Conservation (phyloP, 176 grass and related monocot genomes). For the Puccinellia tenuiflora region DNA sequence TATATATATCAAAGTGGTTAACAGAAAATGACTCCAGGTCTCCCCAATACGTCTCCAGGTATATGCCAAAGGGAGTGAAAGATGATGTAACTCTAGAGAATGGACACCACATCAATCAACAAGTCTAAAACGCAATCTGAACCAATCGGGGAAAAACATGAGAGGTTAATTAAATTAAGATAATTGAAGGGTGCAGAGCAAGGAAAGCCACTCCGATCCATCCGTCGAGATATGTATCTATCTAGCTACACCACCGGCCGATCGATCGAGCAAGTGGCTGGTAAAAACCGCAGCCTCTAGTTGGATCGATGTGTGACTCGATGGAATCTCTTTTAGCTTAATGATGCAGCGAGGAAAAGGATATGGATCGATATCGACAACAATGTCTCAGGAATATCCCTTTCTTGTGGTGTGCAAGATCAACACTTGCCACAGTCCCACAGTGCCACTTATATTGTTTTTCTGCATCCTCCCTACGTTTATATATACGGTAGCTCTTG, state of each 20-base stretch:
- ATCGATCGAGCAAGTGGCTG: constrained; percentile 4
- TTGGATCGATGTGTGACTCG: background rate
- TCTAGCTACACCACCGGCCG: background rate
- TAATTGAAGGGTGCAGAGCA: constrained; percentile 19
- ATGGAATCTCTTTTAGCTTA: constrained; percentile 19
- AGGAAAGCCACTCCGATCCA: constrained; percentile 7
- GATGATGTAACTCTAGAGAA: constrained; percentile 30
- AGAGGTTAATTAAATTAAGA: background rate
- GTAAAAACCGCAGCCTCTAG: constrained; percentile 8
- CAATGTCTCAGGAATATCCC: constrained; percentile 11
- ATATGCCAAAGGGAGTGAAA: background rate
- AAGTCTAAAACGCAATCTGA: constrained; percentile 33
- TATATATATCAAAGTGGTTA: constrained; percentile 36
- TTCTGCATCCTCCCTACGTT: too few species aligned
- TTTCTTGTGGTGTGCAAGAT: constrained; percentile 33
- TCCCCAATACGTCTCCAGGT: background rate
- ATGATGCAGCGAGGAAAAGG: constrained; percentile 31
- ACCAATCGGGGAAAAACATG: background rate
- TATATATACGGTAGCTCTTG: background rate
- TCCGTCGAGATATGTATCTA: background rate
- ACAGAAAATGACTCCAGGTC: constrained; percentile 31
- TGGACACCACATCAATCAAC: constrained; percentile 21
- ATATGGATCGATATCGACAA: background rate
- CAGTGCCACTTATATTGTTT: background rate
- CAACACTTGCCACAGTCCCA: background rate